Conservation (phyloP, 164 flowering plant species). For the Protea cynaroides region DNA sequence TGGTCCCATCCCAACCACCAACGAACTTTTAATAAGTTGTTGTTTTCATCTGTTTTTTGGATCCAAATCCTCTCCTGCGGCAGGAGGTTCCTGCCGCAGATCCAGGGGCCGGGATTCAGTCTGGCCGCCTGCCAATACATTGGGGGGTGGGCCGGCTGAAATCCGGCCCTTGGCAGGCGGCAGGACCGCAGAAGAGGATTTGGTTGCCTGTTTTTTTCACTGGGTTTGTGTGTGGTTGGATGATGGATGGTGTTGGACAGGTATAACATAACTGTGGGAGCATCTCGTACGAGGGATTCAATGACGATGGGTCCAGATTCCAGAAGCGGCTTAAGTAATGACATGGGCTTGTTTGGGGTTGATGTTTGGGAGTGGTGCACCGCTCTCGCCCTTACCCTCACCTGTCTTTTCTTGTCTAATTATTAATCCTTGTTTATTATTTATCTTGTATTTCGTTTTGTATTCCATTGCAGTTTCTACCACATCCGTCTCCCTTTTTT, state of each 20-base stretch:
- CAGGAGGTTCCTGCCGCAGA: too few species aligned
- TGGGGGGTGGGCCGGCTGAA: too few species aligned
- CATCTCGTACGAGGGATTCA: conserved; percentile 24
- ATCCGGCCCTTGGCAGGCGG: too few species aligned
- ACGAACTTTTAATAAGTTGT: too few species aligned
- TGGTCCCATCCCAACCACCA: too few species aligned
- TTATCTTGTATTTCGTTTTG: background rate
- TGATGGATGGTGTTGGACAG: conserved; percentile 15
- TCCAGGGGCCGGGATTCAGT: too few species aligned
- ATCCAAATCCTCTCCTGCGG: too few species aligned
- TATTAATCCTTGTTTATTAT: background rate
- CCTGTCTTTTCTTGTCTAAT: background rate
- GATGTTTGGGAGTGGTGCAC: conserved; percentile 38
- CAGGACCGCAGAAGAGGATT: too few species aligned
- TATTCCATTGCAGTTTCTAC: too few species aligned
- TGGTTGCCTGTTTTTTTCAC: too few species aligned
- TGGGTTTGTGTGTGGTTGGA: too few species aligned
- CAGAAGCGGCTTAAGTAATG: conserved; percentile 13
- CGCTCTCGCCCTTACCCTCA: conserved; percentile 9
- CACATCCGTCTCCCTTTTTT: background rate
- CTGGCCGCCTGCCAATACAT: too few species aligned
- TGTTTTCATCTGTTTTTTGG: background rate
- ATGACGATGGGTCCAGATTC: conserved; percentile 28
- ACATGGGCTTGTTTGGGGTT: conserved; percentile 36
- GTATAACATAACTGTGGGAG: conserved; percentile 25